Evolutionary conservation across 176 grass and related monocot genomes (phyloP).

Genomic region (Avena eriantha): DNA sequence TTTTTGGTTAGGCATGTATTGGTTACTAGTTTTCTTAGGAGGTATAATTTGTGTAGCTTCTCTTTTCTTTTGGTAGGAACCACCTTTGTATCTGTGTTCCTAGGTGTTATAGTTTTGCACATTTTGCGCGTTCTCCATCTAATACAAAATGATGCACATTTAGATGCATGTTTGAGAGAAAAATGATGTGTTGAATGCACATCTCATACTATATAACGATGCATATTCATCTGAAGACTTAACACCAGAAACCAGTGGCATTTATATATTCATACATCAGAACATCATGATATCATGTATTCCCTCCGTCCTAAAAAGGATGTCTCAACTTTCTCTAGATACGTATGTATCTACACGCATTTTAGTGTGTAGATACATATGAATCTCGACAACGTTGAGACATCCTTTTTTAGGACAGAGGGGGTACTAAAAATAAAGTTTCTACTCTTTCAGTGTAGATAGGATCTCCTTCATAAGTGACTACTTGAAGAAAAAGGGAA

Average conservation of each 20-base stretch:
- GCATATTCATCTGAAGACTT: not conserved
- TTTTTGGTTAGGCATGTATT: not conserved
- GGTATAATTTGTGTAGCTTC: not conserved
- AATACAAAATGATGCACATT: not conserved
- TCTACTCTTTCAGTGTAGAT: not conserved
- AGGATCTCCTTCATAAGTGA: not conserved
- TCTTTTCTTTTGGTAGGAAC: not conserved
- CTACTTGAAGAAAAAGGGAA: not conserved
- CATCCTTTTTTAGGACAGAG: too few species aligned
- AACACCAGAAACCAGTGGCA: not conserved
- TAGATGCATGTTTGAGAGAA: not conserved
- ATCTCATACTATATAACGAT: not conserved
- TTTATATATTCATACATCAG: slow-evolving; percentile 4
- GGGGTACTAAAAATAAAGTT: not conserved
- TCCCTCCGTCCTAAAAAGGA: too few species aligned
- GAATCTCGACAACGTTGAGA: too few species aligned
- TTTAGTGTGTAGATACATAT: too few species aligned
- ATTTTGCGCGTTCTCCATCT: not conserved
- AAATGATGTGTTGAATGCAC: not conserved
- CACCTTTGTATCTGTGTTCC: not conserved
- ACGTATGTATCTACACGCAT: too few species aligned
- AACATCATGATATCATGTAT: slow-evolving; percentile 16
- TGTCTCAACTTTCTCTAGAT: too few species aligned
- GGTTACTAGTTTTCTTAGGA: not conserved
- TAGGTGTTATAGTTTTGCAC: not conserved